Percentiles rank a stretch among this genome's conserved stretches.
phyloP scores from a whole-genome alignment of 345 rosid species.

The Eucalyptus tenuipes region DNA sequence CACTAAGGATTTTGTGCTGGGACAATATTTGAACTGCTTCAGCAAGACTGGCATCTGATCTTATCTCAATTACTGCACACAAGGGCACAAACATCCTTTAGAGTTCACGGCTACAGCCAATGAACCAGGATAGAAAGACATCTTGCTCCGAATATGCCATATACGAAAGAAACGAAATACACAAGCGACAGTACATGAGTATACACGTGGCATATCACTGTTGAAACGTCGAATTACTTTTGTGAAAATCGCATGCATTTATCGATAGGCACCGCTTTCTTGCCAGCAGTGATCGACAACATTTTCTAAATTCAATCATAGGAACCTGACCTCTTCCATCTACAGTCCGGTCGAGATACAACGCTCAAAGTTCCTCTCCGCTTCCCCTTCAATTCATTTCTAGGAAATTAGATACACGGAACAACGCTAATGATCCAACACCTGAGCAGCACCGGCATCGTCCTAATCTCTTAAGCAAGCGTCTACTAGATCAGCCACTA shows the following conservation, averaged over 20 bases:
- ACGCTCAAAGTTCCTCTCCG: background rate
- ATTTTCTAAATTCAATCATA: background rate
- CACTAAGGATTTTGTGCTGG: slow-evolving; percentile 55
- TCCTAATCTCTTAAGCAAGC: background rate
- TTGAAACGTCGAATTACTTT: background rate
- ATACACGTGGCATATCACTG: background rate
- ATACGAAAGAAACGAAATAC: background rate
- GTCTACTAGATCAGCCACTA: background rate
- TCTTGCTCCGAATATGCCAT: background rate
- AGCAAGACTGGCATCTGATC: slow-evolving; percentile 68
- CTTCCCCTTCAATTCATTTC: background rate
- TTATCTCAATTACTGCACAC: slow-evolving; percentile 62
- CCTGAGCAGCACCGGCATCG: background rate
- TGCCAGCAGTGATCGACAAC: background rate
- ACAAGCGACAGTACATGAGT: background rate
- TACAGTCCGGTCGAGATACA: background rate
- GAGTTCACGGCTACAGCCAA: background rate
- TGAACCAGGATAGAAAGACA: background rate
- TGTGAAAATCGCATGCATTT: background rate
- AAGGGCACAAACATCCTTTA: background rate
- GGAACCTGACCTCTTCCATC: background rate
- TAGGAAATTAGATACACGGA: background rate
- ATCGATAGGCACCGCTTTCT: background rate
- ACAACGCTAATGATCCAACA: background rate
- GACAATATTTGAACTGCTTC: slow-evolving; percentile 80